These are phyloP conservation scores for Puccinia hordei DNA, from an alignment of 1,284 basidiomycete genomes.

Conservation along the genomic window DNA sequence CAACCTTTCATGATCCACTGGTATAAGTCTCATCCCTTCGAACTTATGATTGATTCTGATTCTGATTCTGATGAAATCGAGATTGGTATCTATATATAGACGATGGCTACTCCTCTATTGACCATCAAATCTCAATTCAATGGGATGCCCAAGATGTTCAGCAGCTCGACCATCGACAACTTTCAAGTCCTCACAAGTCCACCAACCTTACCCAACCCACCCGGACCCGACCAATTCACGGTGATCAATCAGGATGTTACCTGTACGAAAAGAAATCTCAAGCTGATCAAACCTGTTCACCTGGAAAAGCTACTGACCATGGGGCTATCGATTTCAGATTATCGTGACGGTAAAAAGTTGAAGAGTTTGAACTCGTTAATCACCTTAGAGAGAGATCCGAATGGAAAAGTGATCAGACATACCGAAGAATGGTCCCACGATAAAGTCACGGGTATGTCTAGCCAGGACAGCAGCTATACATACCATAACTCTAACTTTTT, in stretches of 20 bases:
- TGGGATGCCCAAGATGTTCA: slow-evolving; percentile 51
- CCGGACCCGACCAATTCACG: slow-evolving; percentile 48
- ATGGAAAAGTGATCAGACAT: slow-evolving; percentile 51
- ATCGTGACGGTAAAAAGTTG: slow-evolving; percentile 45
- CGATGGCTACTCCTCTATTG: slow-evolving; percentile 48
- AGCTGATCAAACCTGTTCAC: not conserved
- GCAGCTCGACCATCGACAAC: slow-evolving; percentile 50
- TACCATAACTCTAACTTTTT: too few relatives aligned
- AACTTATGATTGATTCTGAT: not conserved
- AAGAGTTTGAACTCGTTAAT: slow-evolving; percentile 51
- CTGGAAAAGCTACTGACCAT: too few relatives aligned
- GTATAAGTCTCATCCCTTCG: too few relatives aligned
- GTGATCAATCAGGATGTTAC: slow-evolving; percentile 52
- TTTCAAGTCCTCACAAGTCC: slow-evolving; percentile 51
- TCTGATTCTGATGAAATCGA: not conserved
- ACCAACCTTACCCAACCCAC: slow-evolving; percentile 40
- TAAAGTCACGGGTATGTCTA: slow-evolving; percentile 44
- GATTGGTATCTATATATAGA: too few relatives aligned
- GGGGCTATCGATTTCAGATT: slow-evolving; percentile 24
- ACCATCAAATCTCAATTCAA: slow-evolving; percentile 52
- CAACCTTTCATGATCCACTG: slow-evolving; percentile 53
- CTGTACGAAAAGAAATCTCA: slow-evolving; percentile 12
- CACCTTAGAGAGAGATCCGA: slow-evolving; percentile 48
- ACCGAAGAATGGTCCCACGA: slow-evolving; percentile 53
- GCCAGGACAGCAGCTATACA: too few relatives aligned